Base-by-base conservation (phyloP, 805 yeast genomes). In the Candida sakaeoensis region DNA sequence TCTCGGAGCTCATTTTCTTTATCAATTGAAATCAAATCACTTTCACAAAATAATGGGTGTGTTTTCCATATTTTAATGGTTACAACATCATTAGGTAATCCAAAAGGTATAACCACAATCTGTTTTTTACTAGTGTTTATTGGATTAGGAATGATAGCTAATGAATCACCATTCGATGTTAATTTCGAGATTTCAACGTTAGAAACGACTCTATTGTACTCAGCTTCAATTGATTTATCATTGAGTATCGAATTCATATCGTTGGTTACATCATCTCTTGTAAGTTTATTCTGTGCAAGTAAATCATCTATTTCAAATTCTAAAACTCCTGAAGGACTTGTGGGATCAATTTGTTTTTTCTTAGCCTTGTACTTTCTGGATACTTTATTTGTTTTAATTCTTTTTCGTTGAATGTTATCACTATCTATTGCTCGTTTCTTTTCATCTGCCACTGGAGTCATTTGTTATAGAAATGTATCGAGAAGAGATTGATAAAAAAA, bases 121-220 rank as follows among this genome's bases (percentile, higher is more conserved):
- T 85, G 90, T 40, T 56, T 60, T 12, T 57, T 54, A 1, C 47
- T 41, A 13, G 52, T 49, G 2, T 29, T 29, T 2, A 38, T 24
- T 1, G 93, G 90, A 50, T 80, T 80, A 4, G 72, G 63, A 35
- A 85, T 71, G 4, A 88, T 44, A 0, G 85, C 95, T 16, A 91
- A 51, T 1, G 97, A 97, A 46, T 89, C 95, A 40, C 98, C 98
- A 46, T 80, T 85, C 2, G 96, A 82, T 8, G 87, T 69, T 12
- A 84, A 61, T 33, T 67, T 69, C 23, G 74, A 51, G 36, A 93
- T 70, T 44, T 73, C 61, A 14, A 87, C 88, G 41, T 79, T 65
- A 1, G 62, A 55, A 2, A 82, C 84, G 2, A 58, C 60, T 39
- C 90, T 70, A 53, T 86, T 85, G 51, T 78, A 82, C 31, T 57